Percentiles rank a stretch among this genome's conserved stretches.
These are phyloP conservation scores for Daedalea quercina DNA, from an alignment of 768 basidiomycete species.

Conservation along the genomic window DNA sequence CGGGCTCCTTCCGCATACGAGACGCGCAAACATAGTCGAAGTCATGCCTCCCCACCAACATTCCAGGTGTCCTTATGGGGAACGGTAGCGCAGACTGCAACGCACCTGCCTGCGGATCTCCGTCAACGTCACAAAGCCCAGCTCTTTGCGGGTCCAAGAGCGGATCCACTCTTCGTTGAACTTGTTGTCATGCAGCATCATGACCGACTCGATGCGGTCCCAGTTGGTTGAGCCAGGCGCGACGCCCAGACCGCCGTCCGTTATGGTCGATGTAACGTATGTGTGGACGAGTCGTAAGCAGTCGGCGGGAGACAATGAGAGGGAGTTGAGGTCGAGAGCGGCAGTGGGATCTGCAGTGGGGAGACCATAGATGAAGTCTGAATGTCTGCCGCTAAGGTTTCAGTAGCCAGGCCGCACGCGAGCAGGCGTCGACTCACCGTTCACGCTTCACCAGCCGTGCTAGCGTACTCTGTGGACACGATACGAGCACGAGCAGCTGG, in stretches of 20 bases:
- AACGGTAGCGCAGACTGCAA: conserved; percentile 1
- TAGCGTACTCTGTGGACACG: conserved; percentile 57
- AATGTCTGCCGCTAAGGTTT: conserved; percentile 38
- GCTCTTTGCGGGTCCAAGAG: conserved; percentile 61
- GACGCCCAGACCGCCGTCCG: conserved; percentile 84
- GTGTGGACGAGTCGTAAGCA: conserved; percentile 73
- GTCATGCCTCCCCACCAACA: too few relatives aligned
- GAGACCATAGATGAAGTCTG: conserved; percentile 72
- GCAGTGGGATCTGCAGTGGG: conserved; percentile 43
- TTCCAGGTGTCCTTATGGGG: too few relatives aligned
- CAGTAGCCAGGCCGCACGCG: too few relatives aligned
- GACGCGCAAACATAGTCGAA: too few relatives aligned
- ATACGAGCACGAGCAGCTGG: conserved; percentile 71
- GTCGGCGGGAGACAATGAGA: conserved; percentile 60
- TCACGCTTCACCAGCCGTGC: conserved; percentile 64
- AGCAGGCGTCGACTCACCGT: conserved; percentile 42
- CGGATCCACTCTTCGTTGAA: conserved; percentile 80
- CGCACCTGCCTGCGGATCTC: conserved; percentile 66
- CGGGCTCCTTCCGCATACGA: too few relatives aligned
- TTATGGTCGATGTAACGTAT: conserved; percentile 59
- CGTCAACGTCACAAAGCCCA: conserved; percentile 58
- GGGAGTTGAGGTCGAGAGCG: conserved; percentile 36
- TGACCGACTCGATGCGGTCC: conserved; percentile 75
- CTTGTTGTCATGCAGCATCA: conserved; percentile 76
- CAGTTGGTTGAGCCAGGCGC: conserved; percentile 65